Percentiles rank a stretch among this genome's conserved stretches.
These are phyloP conservation scores for Purshia tridentata DNA, from an alignment of 306 rosid genomes.

Conservation along the genomic window DNA sequence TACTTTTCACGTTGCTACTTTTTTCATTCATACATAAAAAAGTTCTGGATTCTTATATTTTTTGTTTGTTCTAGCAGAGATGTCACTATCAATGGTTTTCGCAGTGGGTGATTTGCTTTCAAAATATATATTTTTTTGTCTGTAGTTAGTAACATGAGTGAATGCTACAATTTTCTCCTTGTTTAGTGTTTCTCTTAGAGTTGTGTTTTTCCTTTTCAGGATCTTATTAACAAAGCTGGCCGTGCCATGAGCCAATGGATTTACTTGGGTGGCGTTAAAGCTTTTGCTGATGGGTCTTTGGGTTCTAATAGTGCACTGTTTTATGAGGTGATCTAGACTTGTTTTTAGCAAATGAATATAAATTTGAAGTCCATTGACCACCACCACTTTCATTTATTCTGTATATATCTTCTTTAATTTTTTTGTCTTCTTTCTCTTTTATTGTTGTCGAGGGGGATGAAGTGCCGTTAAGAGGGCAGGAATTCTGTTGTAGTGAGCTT, in stretches of 20 bases:
- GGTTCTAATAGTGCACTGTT: slow-evolving; percentile 83
- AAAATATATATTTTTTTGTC: background rate
- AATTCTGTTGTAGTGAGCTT: background rate
- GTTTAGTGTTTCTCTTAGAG: slow-evolving; percentile 23
- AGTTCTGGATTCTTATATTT: background rate
- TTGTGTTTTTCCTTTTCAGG: slow-evolving; percentile 42
- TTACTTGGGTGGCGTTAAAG: slow-evolving; percentile 89
- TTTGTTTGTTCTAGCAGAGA: background rate
- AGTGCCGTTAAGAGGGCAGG: background rate
- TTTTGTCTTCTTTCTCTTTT: background rate
- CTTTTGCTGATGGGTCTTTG: slow-evolving; percentile 83
- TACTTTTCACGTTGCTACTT: no score
- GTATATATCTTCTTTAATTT: background rate
- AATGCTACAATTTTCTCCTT: slow-evolving; percentile 12
- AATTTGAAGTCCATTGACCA: background rate
- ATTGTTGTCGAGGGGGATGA: background rate
- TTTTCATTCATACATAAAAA: no score
- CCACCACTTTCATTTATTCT: background rate
- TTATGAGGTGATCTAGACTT: slow-evolving; percentile 60
- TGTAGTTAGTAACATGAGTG: background rate
- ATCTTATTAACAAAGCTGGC: slow-evolving; percentile 55
- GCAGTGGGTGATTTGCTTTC: background rate
- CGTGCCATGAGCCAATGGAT: slow-evolving; percentile 65
- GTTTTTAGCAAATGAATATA: background rate
- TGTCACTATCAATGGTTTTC: background rate